Conservation (phyloP, 805 yeast genomes). For the Kodamaea sagamina region DNA sequence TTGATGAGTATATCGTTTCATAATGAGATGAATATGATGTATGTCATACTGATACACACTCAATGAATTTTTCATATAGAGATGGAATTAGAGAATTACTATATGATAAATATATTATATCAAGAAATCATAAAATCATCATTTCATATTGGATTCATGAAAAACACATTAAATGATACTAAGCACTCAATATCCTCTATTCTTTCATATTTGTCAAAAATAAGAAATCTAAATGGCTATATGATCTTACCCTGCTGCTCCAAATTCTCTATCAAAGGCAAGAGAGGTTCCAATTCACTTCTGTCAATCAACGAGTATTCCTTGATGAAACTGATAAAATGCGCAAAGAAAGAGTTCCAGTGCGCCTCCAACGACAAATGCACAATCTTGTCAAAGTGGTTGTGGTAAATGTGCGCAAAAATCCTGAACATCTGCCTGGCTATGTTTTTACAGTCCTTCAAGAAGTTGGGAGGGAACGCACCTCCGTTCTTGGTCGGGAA, state of each 20-base stretch:
- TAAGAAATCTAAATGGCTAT: slow-evolving; percentile 19
- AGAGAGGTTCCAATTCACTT: slow-evolving; percentile 76
- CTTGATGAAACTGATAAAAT: slow-evolving; percentile 81
- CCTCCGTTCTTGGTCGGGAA: slow-evolving; percentile 91
- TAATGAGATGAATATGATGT: no score
- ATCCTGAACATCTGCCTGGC: slow-evolving; percentile 91
- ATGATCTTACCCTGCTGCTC: slow-evolving; percentile 85
- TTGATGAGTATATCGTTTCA: no score
- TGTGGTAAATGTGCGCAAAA: slow-evolving; percentile 92
- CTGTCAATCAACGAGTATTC: slow-evolving; percentile 82
- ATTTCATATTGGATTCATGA: no score
- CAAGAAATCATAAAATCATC: not conserved
- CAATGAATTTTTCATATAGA: no score
- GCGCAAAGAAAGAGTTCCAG: slow-evolving; percentile 97
- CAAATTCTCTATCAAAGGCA: slow-evolving; percentile 72
- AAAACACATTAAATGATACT: no score
- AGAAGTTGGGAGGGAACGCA: slow-evolving; percentile 85
- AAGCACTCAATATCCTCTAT: no score
- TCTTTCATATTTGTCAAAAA: slow-evolving; percentile 2
- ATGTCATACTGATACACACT: no score
- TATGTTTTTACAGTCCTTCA: slow-evolving; percentile 81
- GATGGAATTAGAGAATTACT: no score
- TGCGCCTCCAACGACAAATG: slow-evolving; percentile 93
- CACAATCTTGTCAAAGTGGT: slow-evolving; percentile 91
- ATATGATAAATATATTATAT: not conserved